A percentile compares a stretch with the other conserved stretches of the same genome.
phyloP scores from a whole-genome alignment of 352 stramenopile species.

The Globisporangium yorkense region DNA sequence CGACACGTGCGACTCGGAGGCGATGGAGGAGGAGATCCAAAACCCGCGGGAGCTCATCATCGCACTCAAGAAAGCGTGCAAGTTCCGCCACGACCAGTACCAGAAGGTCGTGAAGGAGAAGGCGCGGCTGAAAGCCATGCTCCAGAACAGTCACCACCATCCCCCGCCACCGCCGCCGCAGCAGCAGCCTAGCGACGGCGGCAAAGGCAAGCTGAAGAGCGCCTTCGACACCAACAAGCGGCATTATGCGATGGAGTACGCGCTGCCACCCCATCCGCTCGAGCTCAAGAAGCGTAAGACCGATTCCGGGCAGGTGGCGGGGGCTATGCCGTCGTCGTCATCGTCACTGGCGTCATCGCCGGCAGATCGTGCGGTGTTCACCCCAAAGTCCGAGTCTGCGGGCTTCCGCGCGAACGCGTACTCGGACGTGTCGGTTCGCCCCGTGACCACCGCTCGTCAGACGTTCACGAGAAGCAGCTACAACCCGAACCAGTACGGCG shows the following conservation, averaged over 20 bases:
- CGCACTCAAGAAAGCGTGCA: constrained; percentile 77
- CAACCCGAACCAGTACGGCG: constrained; percentile 66
- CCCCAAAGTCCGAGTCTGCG: constrained; percentile 23
- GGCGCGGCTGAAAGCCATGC: constrained; percentile 57
- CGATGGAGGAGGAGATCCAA: constrained; percentile 68
- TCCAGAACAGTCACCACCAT: constrained; percentile 23
- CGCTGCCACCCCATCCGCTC: constrained; percentile 15
- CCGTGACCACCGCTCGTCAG: constrained; percentile 23
- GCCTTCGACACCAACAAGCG: constrained; percentile 24
- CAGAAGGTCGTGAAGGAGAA: constrained; percentile 81
- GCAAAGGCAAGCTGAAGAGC: constrained; percentile 25
- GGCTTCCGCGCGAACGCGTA: constrained; percentile 52
- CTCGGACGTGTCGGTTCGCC: constrained; percentile 54
- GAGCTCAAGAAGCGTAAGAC: constrained; percentile 64
- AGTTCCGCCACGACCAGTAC: constrained; percentile 80
- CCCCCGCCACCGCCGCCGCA: constrained; percentile 6
- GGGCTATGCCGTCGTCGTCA: constrained; percentile 1
- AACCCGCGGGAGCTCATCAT: constrained; percentile 72
- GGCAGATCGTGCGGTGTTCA: constrained; percentile 17
- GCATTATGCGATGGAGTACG: constrained; percentile 17
- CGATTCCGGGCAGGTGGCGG: constrained; percentile 8
- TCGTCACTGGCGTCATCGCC: constrained; percentile 2
- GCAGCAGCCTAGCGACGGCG: constrained; percentile 12
- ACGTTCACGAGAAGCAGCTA: constrained; percentile 49
- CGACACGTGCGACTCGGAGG: constrained; percentile 60